Evolutionary conservation across 352 stramenopile species (phyloP).

Genomic region (Globisporangium irregulare): DNA sequence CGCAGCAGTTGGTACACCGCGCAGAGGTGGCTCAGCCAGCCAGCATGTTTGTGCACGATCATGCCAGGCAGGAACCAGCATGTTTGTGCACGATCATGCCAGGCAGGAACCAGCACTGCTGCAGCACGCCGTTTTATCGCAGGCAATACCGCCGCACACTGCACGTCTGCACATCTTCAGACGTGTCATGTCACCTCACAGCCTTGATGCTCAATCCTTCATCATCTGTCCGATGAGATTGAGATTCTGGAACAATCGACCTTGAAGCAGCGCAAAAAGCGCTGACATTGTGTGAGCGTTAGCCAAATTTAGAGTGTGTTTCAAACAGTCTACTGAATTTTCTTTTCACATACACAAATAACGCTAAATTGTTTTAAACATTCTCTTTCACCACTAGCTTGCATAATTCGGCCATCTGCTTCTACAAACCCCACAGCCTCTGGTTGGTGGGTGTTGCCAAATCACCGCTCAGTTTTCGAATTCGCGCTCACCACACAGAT

Average conservation of each 20-base stretch:
- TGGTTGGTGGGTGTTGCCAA: background rate
- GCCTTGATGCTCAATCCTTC: background rate
- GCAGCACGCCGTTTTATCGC: too few species aligned
- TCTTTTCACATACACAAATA: background rate
- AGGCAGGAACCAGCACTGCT: too few species aligned
- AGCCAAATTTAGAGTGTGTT: background rate
- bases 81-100: too few species aligned
- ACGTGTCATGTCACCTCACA: background rate
- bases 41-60: too few species aligned
- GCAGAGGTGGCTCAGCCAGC: too few species aligned
- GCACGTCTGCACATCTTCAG: background rate
- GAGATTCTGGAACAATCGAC: constrained; percentile 11
- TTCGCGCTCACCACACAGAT: constrained; percentile 18
- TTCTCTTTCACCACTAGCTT: background rate
- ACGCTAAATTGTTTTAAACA: background rate
- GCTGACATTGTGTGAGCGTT: background rate
- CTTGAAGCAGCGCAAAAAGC: constrained; percentile 2
- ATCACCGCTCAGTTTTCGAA: constrained; percentile 14
- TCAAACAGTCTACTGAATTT: background rate
- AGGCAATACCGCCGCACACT: too few species aligned
- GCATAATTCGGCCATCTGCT: background rate
- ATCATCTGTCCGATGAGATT: background rate
- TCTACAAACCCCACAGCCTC: background rate
- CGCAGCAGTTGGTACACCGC: too few species aligned
- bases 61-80: too few species aligned